phyloP scores from a whole-genome alignment of 2,329 filamentous ascomycete species.

The Fusarium sp. region DNA sequence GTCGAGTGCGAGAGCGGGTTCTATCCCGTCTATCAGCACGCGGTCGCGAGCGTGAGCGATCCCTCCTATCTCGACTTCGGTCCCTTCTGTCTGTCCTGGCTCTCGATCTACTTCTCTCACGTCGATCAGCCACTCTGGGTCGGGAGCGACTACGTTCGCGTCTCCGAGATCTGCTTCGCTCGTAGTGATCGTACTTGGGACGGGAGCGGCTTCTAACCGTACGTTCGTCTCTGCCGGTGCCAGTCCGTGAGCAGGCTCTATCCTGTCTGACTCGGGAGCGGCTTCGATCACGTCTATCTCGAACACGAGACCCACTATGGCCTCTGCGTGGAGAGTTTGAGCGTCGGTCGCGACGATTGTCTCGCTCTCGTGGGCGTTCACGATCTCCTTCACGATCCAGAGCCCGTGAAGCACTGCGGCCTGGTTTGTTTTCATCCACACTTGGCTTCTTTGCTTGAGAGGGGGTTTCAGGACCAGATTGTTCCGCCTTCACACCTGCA shows the following conservation, averaged over 20 bases:
- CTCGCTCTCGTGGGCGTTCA: constrained; percentile 47
- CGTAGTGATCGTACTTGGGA: constrained; percentile 49
- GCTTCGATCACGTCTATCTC: constrained; percentile 53
- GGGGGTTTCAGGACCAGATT: constrained; percentile 51
- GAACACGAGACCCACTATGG: constrained; percentile 49
- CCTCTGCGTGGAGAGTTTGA: constrained; percentile 55
- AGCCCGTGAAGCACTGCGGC: constrained; percentile 50
- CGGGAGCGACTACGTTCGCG: constrained; percentile 55
- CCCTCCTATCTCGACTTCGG: constrained; percentile 48
- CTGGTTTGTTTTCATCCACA: constrained; percentile 48
- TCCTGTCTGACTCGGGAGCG: constrained; percentile 53
- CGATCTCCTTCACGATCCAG: constrained; percentile 43
- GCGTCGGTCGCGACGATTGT: constrained; percentile 51
- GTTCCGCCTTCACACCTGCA: constrained; percentile 48
- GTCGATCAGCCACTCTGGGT: constrained; percentile 45
- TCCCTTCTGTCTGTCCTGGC: constrained; percentile 43
- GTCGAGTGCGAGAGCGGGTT: constrained; percentile 49
- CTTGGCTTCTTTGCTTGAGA: constrained; percentile 45
- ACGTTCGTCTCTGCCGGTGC: constrained; percentile 49
- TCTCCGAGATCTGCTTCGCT: constrained; percentile 52
- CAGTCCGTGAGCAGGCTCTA: constrained; percentile 55
- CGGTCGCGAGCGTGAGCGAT: constrained; percentile 46
- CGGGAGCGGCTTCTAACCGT: constrained; percentile 52
- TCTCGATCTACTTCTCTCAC: constrained; percentile 51
- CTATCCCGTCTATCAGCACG: constrained; percentile 48